These are phyloP conservation scores for Ophiocordyceps camponoti-rufipedis DNA, from an alignment of 2,329 filamentous ascomycete genomes.

Conservation along the genomic window DNA sequence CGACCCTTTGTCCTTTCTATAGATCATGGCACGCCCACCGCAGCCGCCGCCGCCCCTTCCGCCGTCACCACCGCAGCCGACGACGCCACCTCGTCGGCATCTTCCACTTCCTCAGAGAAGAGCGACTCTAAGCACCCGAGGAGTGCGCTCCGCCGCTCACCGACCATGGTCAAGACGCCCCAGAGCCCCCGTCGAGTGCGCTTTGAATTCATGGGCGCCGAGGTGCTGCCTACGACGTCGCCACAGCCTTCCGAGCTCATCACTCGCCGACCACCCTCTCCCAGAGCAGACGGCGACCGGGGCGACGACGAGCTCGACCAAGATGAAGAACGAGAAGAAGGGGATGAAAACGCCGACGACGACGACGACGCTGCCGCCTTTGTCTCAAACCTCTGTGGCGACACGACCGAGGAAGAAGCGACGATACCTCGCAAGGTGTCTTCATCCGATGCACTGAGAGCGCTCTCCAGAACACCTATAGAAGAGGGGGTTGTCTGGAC, in stretches of 20 bases:
- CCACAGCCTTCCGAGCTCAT: constrained; percentile 22
- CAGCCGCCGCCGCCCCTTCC: too few species aligned
- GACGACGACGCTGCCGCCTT: constrained; percentile 11
- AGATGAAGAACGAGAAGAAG: background rate
- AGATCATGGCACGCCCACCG: constrained; percentile 10
- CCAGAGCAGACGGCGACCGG: constrained; percentile 5
- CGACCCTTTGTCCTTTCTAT: constrained; percentile 13
- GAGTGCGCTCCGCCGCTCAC: constrained; percentile 39
- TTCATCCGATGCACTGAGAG: constrained; percentile 34
- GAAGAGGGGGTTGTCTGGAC: constrained; percentile 33
- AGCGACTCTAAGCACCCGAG: constrained; percentile 30
- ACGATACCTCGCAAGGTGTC: constrained; percentile 33
- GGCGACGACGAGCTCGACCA: constrained; percentile 5
- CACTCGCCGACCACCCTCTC: constrained; percentile 9
- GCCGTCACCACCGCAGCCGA: constrained; percentile 15
- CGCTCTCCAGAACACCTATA: constrained; percentile 30
- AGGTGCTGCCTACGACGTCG: constrained; percentile 41
- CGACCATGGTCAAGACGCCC: constrained; percentile 28
- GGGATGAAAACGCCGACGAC: constrained; percentile 4
- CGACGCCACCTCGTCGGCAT: constrained; percentile 29
- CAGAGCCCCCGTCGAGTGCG: constrained; percentile 43
- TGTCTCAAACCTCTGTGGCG: constrained; percentile 15
- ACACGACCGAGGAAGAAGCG: constrained; percentile 22
- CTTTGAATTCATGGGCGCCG: constrained; percentile 40
- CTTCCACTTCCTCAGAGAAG: constrained; percentile 23